Evolutionary conservation across 495 filamentous ascomycete genomes (phyloP).

Genomic region (Paragyromitra xinjiangensis): DNA sequence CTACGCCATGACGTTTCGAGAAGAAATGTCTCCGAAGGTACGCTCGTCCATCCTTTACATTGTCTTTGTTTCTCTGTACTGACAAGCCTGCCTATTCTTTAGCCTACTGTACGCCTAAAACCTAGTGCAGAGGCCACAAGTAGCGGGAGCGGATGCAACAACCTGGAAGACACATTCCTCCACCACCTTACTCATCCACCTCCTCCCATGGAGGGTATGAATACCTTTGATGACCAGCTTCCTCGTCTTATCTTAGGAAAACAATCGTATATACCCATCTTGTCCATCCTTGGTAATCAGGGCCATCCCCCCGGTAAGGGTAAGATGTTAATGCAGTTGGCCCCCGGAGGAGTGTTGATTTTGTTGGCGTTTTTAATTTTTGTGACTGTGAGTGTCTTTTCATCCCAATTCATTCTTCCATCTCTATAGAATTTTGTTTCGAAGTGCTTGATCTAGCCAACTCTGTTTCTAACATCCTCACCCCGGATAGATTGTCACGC

Average conservation of each 20-base stretch:
- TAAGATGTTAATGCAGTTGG: not conserved
- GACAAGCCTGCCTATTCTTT: not conserved
- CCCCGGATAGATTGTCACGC: not conserved
- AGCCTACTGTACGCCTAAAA: constrained; percentile 6
- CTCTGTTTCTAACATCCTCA: constrained; percentile 1
- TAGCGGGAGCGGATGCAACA: not conserved
- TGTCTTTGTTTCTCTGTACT: not conserved
- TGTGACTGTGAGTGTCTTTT: constrained; percentile 21
- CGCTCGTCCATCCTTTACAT: not conserved
- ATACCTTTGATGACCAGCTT: not conserved
- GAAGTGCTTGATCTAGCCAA: too few relatives aligned
- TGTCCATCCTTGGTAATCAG: not conserved
- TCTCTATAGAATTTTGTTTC: not conserved
- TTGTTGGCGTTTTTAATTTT: constrained; percentile 18
- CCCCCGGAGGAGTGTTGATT: not conserved
- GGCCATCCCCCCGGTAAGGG: not conserved
- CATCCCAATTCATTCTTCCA: too few relatives aligned
- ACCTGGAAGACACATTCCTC: not conserved
- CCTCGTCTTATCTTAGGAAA: not conserved
- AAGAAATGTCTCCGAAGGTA: not conserved
- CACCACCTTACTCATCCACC: not conserved
- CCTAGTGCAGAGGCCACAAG: not conserved
- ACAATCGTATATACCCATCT: not conserved
- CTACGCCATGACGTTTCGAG: constrained; percentile 4
- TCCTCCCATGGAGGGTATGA: not conserved